Evolutionary conservation across 805 yeast genomes (phyloP), one percentile per base, ranked within the genome.

Genomic region (Nakazawaea laoshanensis): DNA sequence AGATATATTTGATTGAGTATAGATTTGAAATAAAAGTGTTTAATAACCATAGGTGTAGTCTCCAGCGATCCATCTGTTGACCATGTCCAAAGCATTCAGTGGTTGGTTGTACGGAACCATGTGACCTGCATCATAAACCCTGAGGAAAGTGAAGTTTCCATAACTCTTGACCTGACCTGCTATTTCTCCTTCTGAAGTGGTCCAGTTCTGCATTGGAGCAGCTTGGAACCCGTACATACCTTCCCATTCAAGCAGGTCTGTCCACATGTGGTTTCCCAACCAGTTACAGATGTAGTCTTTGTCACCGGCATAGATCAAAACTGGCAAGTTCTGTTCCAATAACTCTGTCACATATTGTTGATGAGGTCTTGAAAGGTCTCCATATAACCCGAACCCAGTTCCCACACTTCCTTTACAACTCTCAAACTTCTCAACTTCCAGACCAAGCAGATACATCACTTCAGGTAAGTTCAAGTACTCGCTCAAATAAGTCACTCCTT

Each of bases 91-190:
- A 2, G 95, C 63, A 47, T 67, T 65, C 46, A 71, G 75, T 12
- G 95, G 94, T 62, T 82, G 88, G 59, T 88, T 87, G 49, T 62
- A 79, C n/a, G 96, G 96, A 41, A 86, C 95, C 96, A 88, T 87
- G 61, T 88, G 96, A 18, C 96, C 96, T 33, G 94, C 96, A 42
- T 76, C 89, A 47, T 66, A 88, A 8, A 88, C 74, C 54, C 95
- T 72, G 55, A 85, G 65, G 63, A 80, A 89, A 4, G 95, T 82
- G 45, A 88, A 75, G 38, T 71, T 66, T 30, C 76, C 77, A 43
- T 65, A 70, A 49, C 49, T 52, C 45, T 64, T 59, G 24, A 57
- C 57, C 27, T 55, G 53, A 19, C 70, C 70, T 0, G 59, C 63
- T 3, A 25, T 32, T 4, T 55, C 55, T 20, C 44, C 46, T 3